Percentiles rank a stretch among this genome's conserved stretches.
phyloP scores from a whole-genome alignment of 495 filamentous ascomycete species.

The Diplogelasinospora grovesii region DNA sequence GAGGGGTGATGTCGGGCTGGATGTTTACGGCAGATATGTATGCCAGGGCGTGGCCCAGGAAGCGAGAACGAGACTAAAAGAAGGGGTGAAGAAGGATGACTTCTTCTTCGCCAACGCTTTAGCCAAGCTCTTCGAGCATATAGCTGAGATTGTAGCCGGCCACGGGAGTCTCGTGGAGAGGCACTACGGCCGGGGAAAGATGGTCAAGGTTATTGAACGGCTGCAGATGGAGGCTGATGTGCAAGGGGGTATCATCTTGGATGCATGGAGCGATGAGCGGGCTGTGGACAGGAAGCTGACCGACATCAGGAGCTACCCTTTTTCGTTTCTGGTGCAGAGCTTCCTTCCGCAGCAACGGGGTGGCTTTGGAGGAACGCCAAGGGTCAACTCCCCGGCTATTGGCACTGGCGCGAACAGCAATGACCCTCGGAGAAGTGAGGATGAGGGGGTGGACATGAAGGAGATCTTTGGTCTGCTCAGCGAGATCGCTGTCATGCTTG shows the following conservation, averaged over 20 bases:
- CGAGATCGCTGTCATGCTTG: slow-evolving; percentile 85
- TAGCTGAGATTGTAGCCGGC: slow-evolving; percentile 89
- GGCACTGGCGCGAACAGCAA: slow-evolving; percentile 46
- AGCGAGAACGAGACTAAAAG: slow-evolving; percentile 73
- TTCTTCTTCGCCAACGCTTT: slow-evolving; percentile 91
- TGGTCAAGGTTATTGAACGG: slow-evolving; percentile 92
- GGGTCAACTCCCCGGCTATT: slow-evolving; percentile 58
- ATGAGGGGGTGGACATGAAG: slow-evolving; percentile 92
- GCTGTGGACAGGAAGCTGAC: slow-evolving; percentile 77
- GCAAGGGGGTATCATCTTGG: slow-evolving; percentile 93
- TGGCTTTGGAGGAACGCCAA: slow-evolving; percentile 43
- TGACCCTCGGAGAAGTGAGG: slow-evolving; percentile 54
- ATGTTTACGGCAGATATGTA: slow-evolving; percentile 92
- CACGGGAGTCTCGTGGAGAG: slow-evolving; percentile 85
- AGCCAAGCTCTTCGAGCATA: slow-evolving; percentile 92
- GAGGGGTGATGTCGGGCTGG: slow-evolving; percentile 77
- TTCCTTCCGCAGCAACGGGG: slow-evolving; percentile 69
- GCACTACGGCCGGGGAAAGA: slow-evolving; percentile 85
- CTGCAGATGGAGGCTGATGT: slow-evolving; percentile 92
- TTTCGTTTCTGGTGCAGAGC: slow-evolving; percentile 92
- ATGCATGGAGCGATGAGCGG: slow-evolving; percentile 90
- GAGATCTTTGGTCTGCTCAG: slow-evolving; percentile 81
- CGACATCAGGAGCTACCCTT: slow-evolving; percentile 94
- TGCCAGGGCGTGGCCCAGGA: slow-evolving; percentile 83
- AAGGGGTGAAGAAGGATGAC: slow-evolving; percentile 52